Conservation (phyloP, 108 stramenopile genomes). For the Conticribra weissflogii region DNA sequence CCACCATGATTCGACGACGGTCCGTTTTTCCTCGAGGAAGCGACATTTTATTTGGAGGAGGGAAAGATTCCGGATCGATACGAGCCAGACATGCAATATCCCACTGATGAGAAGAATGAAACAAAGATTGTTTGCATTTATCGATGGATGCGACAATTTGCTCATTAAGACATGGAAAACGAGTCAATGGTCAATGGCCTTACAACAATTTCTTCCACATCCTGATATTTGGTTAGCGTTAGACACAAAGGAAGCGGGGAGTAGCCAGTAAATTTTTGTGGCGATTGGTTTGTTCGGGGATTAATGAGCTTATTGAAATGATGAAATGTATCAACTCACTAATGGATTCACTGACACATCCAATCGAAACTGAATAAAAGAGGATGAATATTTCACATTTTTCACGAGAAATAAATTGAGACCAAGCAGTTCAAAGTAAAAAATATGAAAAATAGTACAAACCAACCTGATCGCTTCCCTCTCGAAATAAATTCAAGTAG, state of each 20-base stretch:
- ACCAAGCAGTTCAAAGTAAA: too few species aligned
- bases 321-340: not conserved
- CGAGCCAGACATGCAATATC: slow-evolving; percentile 70
- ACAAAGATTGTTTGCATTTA: too few species aligned
- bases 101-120: slow-evolving; percentile 34
- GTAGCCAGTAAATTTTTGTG: too few species aligned
- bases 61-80: slow-evolving; percentile 39
- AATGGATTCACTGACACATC: slow-evolving; percentile 60
- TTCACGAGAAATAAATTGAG: too few species aligned
- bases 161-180: too few species aligned
- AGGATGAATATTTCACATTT: slow-evolving; percentile 1
- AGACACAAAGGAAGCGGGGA: too few species aligned
- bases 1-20: slow-evolving; percentile 68
- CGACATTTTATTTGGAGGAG: slow-evolving; percentile 46
- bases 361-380: slow-evolving; percentile 30
- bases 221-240: too few species aligned
- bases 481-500: slow-evolving; percentile 62
- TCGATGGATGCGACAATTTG: too few species aligned
- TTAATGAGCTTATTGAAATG: not conserved
- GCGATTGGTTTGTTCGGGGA: too few species aligned
- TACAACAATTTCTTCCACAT: slow-evolving; percentile 80
- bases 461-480: slow-evolving; percentile 44
- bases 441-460: not conserved
- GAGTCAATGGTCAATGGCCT: not conserved
- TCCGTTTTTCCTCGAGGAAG: slow-evolving; percentile 65